phyloP scores from a whole-genome alignment of 2,329 filamentous ascomycete genomes.

The Pseudopyrenochaeta lycopersici region DNA sequence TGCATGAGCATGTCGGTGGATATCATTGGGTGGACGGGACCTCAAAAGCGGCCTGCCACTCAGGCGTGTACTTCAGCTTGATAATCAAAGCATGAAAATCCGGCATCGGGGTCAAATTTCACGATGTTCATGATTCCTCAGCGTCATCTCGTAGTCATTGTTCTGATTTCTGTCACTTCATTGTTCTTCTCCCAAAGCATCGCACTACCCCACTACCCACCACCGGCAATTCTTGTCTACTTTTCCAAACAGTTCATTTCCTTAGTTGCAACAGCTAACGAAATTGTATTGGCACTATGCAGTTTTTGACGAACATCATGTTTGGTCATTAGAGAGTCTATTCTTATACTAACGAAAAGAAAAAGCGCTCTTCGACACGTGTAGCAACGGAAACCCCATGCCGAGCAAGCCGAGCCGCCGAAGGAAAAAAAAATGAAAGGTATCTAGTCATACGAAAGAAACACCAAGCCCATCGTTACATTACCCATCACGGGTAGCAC shows the following conservation, averaged over 20 bases:
- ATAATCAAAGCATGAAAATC: constrained; percentile 50
- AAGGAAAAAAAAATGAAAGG: neutral
- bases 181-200: neutral
- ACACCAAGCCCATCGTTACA: neutral
- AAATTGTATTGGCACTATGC: neutral
- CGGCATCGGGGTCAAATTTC: constrained; percentile 44
- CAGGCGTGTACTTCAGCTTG: constrained; percentile 49
- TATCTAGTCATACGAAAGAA: constrained; percentile 1
- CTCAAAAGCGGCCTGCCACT: constrained; percentile 38
- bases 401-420: neutral
- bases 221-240: neutral
- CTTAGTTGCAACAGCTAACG: neutral
- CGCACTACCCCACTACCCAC: neutral
- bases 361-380: neutral
- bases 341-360: constrained; percentile 1
- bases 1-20: constrained; percentile 49
- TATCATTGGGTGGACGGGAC: constrained; percentile 43
- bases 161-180: neutral
- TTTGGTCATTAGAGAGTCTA: constrained; percentile 13
- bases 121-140: constrained; percentile 37
- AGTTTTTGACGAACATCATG: neutral
- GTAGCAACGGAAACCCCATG: neutral
- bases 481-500: neutral
- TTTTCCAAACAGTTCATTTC: too few species aligned
- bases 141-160: constrained; percentile 4